Evolutionary conservation across 2,329 filamentous ascomycete genomes (phyloP).

Genomic region (Amesomyces nigricolor): DNA sequence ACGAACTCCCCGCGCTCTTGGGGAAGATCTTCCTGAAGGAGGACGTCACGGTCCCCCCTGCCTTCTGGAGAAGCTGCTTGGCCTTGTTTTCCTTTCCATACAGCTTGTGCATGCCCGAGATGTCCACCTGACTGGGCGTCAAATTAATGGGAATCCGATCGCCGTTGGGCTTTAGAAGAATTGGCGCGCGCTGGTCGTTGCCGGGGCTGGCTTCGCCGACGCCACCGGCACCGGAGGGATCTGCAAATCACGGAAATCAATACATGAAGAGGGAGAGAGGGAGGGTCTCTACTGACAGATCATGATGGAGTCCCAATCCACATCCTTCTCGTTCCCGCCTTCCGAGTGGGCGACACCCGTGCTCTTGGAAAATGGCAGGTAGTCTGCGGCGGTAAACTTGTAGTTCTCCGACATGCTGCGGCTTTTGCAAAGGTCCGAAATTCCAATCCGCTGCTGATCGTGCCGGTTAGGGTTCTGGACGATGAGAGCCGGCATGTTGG

Average conservation of each 20-base stretch:
- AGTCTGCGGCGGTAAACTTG: conserved; percentile 1
- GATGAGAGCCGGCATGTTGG: background rate
- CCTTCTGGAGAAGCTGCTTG: conserved; percentile 4
- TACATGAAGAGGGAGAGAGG: no score
- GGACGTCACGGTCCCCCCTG: background rate
- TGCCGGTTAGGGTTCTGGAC: background rate
- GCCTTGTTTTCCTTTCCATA: background rate
- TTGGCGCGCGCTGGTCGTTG: background rate
- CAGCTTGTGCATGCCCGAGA: conserved; percentile 5
- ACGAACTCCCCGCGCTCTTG: background rate
- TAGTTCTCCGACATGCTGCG: conserved; percentile 1
- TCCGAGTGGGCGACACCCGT: background rate
- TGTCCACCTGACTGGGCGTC: background rate
- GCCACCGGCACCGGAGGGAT: conserved; percentile 1
- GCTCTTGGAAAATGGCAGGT: conserved; percentile 2
- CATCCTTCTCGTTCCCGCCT: background rate
- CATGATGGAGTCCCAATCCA: conserved; percentile 8
- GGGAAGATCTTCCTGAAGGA: conserved; percentile 1
- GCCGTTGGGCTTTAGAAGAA: background rate
- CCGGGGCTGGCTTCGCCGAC: background rate
- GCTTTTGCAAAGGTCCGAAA: no score
- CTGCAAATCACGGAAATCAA: background rate
- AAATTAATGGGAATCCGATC: background rate
- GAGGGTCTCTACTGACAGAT: background rate
- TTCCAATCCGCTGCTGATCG: no score